Percentiles rank a stretch among this genome's conserved stretches.
Conservation (phyloP, 306 rosid species). For the Senna tora region DNA sequence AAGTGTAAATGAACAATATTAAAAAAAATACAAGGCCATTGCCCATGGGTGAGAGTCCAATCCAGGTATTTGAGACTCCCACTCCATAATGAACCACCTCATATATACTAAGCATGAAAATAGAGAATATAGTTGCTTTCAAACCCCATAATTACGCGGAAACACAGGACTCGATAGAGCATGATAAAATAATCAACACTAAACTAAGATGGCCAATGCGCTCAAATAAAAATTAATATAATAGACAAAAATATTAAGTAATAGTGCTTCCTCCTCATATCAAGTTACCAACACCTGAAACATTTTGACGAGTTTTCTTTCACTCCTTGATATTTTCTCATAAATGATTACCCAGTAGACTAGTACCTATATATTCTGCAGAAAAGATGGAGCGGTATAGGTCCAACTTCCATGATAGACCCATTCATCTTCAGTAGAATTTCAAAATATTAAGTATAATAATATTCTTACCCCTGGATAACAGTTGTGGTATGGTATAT, state of each 20-base stretch:
- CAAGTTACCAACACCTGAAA: too few relatives aligned
- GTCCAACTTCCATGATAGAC: neutral
- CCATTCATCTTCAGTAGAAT: neutral
- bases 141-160: neutral
- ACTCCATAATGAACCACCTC: too few relatives aligned
- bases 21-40: too few relatives aligned
- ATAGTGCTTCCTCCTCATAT: too few relatives aligned
- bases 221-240: neutral
- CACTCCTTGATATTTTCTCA: too few relatives aligned
- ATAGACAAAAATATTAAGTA: neutral
- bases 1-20: too few relatives aligned
- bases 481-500: neutral
- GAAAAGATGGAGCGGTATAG: neutral
- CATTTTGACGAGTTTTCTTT: too few relatives aligned
- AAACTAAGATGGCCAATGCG: neutral
- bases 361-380: neutral
- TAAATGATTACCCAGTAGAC: too few relatives aligned
- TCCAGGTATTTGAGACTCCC: too few relatives aligned
- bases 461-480: neutral
- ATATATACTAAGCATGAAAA: neutral
- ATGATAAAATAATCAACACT: neutral
- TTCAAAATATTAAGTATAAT: neutral
- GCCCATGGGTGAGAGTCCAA: too few relatives aligned
- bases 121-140: neutral
- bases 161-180: neutral